Percentiles rank a stretch among this genome's conserved stretches.
phyloP scores from a whole-genome alignment of 495 filamentous ascomycete genomes.

The Talaromyces borbonicus region DNA sequence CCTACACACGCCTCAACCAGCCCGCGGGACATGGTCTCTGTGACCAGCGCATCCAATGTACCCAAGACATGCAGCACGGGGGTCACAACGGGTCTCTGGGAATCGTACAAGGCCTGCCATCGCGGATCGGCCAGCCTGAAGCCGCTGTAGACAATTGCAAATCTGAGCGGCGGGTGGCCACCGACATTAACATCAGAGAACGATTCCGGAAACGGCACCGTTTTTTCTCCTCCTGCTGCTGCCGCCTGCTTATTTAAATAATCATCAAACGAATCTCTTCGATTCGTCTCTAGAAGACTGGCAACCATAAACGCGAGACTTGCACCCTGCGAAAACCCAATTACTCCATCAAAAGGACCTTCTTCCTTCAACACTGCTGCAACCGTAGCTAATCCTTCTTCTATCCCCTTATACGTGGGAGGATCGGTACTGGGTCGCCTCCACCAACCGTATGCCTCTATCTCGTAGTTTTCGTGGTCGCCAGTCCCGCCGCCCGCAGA shows the following conservation, averaged over 20 bases:
- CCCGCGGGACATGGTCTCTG: constrained; percentile 55
- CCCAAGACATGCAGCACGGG: constrained; percentile 77
- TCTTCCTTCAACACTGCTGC: constrained; percentile 48
- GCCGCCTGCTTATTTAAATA: too few species aligned
- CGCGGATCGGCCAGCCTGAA: constrained; percentile 56
- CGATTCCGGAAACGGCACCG: constrained; percentile 32
- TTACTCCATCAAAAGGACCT: constrained; percentile 58
- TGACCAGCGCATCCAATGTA: constrained; percentile 79
- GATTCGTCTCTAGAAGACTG: constrained; percentile 51
- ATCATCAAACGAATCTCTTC: constrained; percentile 38
- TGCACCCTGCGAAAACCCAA: constrained; percentile 70
- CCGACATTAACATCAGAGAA: constrained; percentile 36
- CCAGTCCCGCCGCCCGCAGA: too few species aligned
- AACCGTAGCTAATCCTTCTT: constrained; percentile 49
- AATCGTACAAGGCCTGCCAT: constrained; percentile 66
- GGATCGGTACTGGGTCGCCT: constrained; percentile 40
- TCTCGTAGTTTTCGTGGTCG: constrained; percentile 23
- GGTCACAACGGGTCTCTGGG: constrained; percentile 50
- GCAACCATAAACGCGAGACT: constrained; percentile 54
- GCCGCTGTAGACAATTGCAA: constrained; percentile 70
- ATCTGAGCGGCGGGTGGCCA: constrained; percentile 55
- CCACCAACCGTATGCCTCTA: constrained; percentile 81
- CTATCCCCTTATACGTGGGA: constrained; percentile 46
- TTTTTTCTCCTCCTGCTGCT: constrained; percentile 9
- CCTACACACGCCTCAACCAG: constrained; percentile 59